These are phyloP conservation scores for Elongisporangium senticosum DNA, from an alignment of 352 stramenopile genomes.

Conservation along the genomic window DNA sequence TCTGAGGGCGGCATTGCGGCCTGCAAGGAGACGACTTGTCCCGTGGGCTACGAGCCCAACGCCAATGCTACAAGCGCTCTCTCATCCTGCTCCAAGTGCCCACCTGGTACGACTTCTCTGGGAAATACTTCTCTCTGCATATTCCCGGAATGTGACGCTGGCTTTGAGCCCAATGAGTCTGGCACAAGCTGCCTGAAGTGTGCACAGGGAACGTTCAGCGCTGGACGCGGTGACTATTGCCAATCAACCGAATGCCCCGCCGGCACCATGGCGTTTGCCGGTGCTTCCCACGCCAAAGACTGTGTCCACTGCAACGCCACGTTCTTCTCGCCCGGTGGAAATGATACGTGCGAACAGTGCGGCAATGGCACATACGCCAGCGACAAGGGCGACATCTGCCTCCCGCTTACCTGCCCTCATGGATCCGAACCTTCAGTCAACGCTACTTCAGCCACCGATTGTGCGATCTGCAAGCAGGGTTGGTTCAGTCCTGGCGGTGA, in stretches of 20 bases:
- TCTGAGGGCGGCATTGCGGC: slow-evolving; percentile 17
- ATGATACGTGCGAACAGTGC: slow-evolving; percentile 21
- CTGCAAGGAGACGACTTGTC: slow-evolving; percentile 24
- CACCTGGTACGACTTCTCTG: slow-evolving; percentile 22
- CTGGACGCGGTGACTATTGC: slow-evolving; percentile 19
- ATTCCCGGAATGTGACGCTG: slow-evolving; percentile 29
- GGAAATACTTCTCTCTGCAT: slow-evolving; percentile 27
- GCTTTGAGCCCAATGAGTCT: slow-evolving; percentile 30
- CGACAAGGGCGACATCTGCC: slow-evolving; percentile 10
- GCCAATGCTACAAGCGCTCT: slow-evolving; percentile 22
- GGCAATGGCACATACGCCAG: slow-evolving; percentile 28
- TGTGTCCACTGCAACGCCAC: slow-evolving; percentile 25
- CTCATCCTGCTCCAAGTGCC: slow-evolving; percentile 23
- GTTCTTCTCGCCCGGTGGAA: slow-evolving; percentile 26
- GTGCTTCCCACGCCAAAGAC: slow-evolving; percentile 18
- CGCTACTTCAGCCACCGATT: slow-evolving; percentile 18
- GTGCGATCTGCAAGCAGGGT: slow-evolving; percentile 25
- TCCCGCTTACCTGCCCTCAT: slow-evolving; percentile 19
- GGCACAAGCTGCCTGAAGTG: slow-evolving; percentile 24
- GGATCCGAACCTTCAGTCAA: slow-evolving; percentile 20
- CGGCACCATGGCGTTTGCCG: slow-evolving; percentile 16
- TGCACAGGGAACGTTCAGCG: slow-evolving; percentile 19
- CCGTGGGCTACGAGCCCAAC: slow-evolving; percentile 19
- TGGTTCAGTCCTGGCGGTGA: slow-evolving; percentile 25
- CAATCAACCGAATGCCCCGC: slow-evolving; percentile 16